phyloP scores from a whole-genome alignment of 139 green algal species.

The Pleodorina starrii region DNA sequence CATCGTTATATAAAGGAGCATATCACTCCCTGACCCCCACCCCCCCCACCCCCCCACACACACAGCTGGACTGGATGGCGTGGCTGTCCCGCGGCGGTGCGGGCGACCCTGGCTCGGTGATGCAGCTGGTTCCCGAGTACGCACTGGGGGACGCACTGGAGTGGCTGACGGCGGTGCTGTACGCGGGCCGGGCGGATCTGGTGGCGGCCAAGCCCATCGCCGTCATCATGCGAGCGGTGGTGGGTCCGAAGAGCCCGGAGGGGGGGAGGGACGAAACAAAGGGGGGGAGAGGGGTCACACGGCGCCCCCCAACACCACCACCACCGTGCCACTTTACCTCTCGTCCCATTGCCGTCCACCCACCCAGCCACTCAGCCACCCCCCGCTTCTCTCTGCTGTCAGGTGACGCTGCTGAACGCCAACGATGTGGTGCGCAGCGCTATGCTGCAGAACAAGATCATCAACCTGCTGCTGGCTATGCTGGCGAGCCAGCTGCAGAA shows the following conservation, averaged over 20 bases:
- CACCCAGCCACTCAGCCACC: not conserved
- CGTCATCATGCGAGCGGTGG: conserved; percentile 52
- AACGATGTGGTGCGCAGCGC: conserved; percentile 62
- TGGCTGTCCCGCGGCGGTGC: conserved; percentile 50
- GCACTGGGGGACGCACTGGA: conserved; percentile 67
- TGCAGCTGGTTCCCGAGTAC: conserved; percentile 67
- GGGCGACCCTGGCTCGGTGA: not conserved
- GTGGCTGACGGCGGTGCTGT: conserved; percentile 65
- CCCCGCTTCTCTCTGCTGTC: not conserved
- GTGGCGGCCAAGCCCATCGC: conserved; percentile 55
- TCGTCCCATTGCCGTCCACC: not conserved
- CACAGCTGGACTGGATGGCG: conserved; percentile 69
- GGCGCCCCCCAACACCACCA: too few species aligned
- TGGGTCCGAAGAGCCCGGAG: conserved; percentile 30
- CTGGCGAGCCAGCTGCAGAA: conserved; percentile 65
- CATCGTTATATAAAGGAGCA: too few species aligned
- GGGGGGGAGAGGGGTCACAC: not conserved
- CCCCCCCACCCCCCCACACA: not conserved
- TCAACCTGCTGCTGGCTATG: conserved; percentile 82
- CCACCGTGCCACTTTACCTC: too few species aligned
- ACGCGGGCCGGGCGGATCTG: conserved; percentile 54
- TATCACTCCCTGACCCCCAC: not conserved
- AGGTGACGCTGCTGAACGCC: conserved; percentile 69
- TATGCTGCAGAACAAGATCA: conserved; percentile 71
- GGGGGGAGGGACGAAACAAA: not conserved